phyloP scores from a whole-genome alignment of 2,329 filamentous ascomycete genomes.

The Falciphora oryzae region DNA sequence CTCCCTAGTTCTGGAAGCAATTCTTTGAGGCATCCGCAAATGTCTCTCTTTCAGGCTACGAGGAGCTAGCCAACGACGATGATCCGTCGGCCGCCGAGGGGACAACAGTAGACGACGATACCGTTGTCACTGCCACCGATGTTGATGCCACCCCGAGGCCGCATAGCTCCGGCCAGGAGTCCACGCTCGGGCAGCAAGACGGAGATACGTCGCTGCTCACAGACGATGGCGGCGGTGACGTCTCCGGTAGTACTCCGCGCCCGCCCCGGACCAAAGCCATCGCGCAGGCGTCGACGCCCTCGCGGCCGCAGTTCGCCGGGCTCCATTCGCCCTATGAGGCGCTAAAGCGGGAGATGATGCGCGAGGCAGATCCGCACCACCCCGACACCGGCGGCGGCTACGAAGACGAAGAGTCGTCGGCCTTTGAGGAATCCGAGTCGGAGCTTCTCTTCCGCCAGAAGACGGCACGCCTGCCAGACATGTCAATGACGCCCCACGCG shows the following conservation, averaged over 20 bases:
- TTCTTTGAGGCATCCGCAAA: slow-evolving; percentile 99
- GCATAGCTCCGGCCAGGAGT: slow-evolving; percentile 32
- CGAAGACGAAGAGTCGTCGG: slow-evolving; percentile 31
- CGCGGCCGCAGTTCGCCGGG: slow-evolving; percentile 52
- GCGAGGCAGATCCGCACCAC: slow-evolving; percentile 9
- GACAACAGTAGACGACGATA: slow-evolving; percentile 51
- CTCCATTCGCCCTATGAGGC: slow-evolving; percentile 74
- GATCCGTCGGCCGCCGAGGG: slow-evolving; percentile 48
- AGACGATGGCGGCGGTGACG: slow-evolving; percentile 50
- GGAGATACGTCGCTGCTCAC: slow-evolving; percentile 63
- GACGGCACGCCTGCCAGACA: slow-evolving; percentile 52
- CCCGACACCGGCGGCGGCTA: slow-evolving; percentile 24
- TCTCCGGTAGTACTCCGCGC: slow-evolving; percentile 64
- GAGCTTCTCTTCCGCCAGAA: slow-evolving; percentile 43
- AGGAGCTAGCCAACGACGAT: slow-evolving; percentile 65
- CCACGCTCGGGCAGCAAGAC: slow-evolving; percentile 30
- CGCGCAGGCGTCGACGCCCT: slow-evolving; percentile 44
- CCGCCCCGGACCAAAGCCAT: slow-evolving; percentile 45
- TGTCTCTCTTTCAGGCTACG: slow-evolving; percentile 91
- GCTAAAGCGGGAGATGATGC: slow-evolving; percentile 60
- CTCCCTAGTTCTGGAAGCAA: slow-evolving; percentile 89
- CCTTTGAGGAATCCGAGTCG: slow-evolving; percentile 32
- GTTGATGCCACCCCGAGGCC: slow-evolving; percentile 28
- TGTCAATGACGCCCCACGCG: slow-evolving; percentile 56
- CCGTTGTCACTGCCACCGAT: slow-evolving; percentile 23